Evolutionary conservation across 257 asterid genomes (phyloP).

Genomic region (Eustoma russellianum): DNA sequence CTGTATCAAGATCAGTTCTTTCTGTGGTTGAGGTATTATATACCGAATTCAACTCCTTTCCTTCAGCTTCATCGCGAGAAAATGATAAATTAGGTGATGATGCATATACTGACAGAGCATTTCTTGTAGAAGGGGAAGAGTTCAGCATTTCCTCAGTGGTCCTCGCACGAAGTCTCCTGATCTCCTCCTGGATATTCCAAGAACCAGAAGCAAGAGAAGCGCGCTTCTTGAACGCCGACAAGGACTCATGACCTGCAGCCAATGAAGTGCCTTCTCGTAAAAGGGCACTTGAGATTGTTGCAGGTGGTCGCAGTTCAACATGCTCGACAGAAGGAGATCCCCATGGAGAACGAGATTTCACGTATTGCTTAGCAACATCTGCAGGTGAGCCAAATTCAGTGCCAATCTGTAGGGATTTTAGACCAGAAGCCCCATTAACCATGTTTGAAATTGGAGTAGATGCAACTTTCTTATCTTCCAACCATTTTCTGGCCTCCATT

Average conservation of each 20-base stretch:
- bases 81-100: constrained; percentile 20
- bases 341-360: constrained; percentile 74
- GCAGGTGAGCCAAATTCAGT: constrained; percentile 56
- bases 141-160: constrained; percentile 66
- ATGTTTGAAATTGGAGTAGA: constrained; percentile 32
- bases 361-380: constrained; percentile 66
- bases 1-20: too few relatives aligned
- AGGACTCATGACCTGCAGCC: constrained; percentile 37
- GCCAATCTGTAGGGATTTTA: constrained; percentile 40
- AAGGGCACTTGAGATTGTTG: constrained; percentile 31
- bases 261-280: constrained; percentile 36
- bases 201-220: constrained; percentile 63
- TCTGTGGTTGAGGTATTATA: too few relatives aligned
- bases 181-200: constrained; percentile 81
- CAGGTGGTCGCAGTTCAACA: constrained; percentile 44
- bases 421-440: constrained; percentile 24
- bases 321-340: constrained; percentile 39
- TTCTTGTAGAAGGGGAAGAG: constrained; percentile 32
- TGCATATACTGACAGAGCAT: constrained; percentile 32
- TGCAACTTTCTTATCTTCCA: constrained; percentile 55
- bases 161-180: constrained; percentile 65
- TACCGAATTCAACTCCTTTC: constrained; percentile 18
- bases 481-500: constrained; percentile 69
- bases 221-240: constrained; percentile 49
- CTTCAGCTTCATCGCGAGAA: constrained; percentile 22